These are phyloP conservation scores for Endotrypanum monterogeii DNA, from an alignment of 208 protist genomes.

Conservation along the genomic window DNA sequence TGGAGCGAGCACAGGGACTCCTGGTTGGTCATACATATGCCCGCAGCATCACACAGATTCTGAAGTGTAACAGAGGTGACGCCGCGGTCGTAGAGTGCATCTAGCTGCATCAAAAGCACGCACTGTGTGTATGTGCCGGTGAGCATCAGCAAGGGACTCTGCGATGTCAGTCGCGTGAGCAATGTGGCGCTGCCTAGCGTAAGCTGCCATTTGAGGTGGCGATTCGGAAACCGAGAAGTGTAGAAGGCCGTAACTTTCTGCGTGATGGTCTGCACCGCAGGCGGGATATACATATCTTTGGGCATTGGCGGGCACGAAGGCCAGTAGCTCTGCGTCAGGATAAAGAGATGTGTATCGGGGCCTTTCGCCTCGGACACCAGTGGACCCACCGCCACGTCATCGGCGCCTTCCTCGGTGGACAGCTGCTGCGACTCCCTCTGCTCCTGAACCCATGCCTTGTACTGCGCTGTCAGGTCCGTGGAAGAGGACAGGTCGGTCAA, in stretches of 20 bases:
- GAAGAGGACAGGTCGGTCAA: constrained; percentile 52
- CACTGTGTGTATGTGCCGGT: constrained; percentile 92
- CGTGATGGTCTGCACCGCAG: constrained; percentile 45
- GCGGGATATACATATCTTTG: constrained; percentile 39
- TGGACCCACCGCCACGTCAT: constrained; percentile 1
- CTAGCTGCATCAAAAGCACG: constrained; percentile 89
- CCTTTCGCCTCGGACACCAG: constrained; percentile 30
- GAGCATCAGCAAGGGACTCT: constrained; percentile 63
- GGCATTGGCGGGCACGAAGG: constrained; percentile 56
- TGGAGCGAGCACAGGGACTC: constrained; percentile 51
- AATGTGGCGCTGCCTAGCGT: constrained; percentile 76
- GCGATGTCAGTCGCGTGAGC: constrained; percentile 33
- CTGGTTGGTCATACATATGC: constrained; percentile 54
- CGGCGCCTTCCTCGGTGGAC: background rate
- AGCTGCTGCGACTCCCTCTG: constrained; percentile 6
- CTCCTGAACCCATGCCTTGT: constrained; percentile 37
- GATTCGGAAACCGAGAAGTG: constrained; percentile 63
- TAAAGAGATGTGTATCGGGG: constrained; percentile 64
- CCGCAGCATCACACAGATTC: constrained; percentile 54
- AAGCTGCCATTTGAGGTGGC: constrained; percentile 91
- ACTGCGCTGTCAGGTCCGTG: constrained; percentile 44
- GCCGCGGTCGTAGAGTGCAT: constrained; percentile 55
- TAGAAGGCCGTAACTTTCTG: constrained; percentile 87
- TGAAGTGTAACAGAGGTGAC: constrained; percentile 48
- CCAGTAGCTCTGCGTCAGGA: constrained; percentile 94